Conservation (phyloP, 257 asterid species). For the Solanum etuberosum region DNA sequence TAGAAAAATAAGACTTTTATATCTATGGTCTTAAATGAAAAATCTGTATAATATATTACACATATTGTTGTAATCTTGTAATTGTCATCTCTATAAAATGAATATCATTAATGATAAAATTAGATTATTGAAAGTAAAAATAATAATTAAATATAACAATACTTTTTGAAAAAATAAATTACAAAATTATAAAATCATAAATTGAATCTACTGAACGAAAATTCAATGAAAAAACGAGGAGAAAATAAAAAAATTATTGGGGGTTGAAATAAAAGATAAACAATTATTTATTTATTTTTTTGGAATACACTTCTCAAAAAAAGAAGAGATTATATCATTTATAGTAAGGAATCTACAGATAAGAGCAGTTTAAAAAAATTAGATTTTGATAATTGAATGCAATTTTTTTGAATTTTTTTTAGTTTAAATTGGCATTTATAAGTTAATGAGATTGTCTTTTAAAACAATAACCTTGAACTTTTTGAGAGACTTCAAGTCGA, state of each 20-base stretch:
- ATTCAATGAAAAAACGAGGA: background rate
- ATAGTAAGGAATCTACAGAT: slow-evolving; percentile 23
- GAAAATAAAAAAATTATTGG: background rate
- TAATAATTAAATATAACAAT: background rate
- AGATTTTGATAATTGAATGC: slow-evolving; percentile 17
- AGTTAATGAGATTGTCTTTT: slow-evolving; percentile 43
- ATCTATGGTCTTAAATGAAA: background rate
- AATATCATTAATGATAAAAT: background rate
- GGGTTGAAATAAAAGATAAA: background rate
- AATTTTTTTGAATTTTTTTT: background rate
- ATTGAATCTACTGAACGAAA: background rate
- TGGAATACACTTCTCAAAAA: background rate
- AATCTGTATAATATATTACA: background rate
- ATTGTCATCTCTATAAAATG: background rate
- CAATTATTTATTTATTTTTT: background rate
- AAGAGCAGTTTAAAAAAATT: slow-evolving; percentile 18
- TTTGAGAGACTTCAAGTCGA: background rate
- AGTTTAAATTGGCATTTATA: slow-evolving; percentile 12
- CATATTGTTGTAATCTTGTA: background rate
- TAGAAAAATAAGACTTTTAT: background rate
- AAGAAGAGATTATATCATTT: background rate
- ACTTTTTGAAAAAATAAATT: background rate
- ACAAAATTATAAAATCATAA: background rate
- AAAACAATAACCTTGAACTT: slow-evolving; percentile 20
- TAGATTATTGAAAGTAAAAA: background rate